Conservation (phyloP, 345 rosid species). For the Melaleuca quinquenervia region DNA sequence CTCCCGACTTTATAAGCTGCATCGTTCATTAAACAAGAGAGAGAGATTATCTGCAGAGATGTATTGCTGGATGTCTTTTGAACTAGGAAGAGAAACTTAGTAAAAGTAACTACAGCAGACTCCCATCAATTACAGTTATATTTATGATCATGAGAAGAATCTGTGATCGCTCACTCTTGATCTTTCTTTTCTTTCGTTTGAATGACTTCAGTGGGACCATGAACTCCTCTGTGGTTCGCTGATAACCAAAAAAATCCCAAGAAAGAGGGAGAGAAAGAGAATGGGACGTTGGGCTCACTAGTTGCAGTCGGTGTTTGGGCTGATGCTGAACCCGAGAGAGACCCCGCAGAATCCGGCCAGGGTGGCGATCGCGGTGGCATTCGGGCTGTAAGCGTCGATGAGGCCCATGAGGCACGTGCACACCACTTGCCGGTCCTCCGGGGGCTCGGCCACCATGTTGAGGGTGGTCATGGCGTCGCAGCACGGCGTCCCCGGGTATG, state of each 20-base stretch:
- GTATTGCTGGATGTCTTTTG: not conserved
- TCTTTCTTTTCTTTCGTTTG: not conserved
- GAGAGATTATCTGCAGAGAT: not conserved
- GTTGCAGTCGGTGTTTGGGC: slow-evolving; percentile 59
- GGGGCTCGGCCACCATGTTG: slow-evolving; percentile 20
- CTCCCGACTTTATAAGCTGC: not conserved
- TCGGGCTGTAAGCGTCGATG: slow-evolving; percentile 26
- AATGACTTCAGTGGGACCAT: slow-evolving; percentile 34
- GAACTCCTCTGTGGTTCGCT: slow-evolving; percentile 60
- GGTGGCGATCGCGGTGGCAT: slow-evolving; percentile 62
- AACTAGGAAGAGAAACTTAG: not conserved
- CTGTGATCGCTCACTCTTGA: not conserved
- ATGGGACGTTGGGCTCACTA: slow-evolving; percentile 9
- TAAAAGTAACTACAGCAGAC: not conserved
- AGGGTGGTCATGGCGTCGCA: slow-evolving; percentile 39
- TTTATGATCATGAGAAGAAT: not conserved
- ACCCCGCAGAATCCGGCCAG: slow-evolving; percentile 73
- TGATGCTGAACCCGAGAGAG: slow-evolving; percentile 49
- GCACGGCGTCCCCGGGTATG: slow-evolving; percentile 40
- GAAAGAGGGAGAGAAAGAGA: not conserved
- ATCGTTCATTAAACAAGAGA: not conserved
- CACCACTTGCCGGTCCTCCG: slow-evolving; percentile 15
- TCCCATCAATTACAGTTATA: too few relatives aligned
- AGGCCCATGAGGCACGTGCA: slow-evolving; percentile 42
- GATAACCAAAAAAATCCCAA: not conserved